Evolutionary conservation across 2,329 filamentous ascomycete genomes (phyloP).

Genomic region (Aspergillus udagawae): DNA sequence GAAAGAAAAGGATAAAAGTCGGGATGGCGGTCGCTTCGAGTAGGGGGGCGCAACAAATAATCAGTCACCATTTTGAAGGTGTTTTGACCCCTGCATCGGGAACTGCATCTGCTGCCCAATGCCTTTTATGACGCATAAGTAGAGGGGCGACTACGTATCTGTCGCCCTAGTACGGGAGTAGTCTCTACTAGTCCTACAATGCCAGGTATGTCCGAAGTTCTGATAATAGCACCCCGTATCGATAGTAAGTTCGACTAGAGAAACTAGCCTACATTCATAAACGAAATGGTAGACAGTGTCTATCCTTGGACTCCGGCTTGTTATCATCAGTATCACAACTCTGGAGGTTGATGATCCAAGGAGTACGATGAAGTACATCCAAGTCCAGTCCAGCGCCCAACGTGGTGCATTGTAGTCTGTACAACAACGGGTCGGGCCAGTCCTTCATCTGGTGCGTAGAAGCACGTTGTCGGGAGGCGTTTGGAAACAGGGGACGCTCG

Average conservation of each 20-base stretch:
- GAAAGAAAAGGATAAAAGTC: background rate
- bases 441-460: background rate
- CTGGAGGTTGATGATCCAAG: background rate
- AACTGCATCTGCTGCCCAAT: slow-evolving; percentile 15
- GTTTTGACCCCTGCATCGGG: slow-evolving; percentile 22
- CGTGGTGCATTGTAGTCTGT: background rate
- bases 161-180: background rate
- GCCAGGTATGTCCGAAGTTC: background rate
- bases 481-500: background rate
- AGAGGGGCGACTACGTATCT: background rate
- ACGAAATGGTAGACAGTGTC: background rate
- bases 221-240: background rate
- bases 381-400: background rate
- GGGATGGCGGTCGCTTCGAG: background rate
- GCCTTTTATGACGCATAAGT: background rate
- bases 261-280: background rate
- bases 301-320: background rate
- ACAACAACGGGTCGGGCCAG: background rate
- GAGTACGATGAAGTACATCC: background rate
- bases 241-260: background rate
- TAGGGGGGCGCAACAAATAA: background rate
- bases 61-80: slow-evolving; percentile 1
- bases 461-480: background rate
- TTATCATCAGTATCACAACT: background rate
- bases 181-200: background rate